Conservation (phyloP, 352 stramenopile genomes). For the Pythium grandisporangium region DNA sequence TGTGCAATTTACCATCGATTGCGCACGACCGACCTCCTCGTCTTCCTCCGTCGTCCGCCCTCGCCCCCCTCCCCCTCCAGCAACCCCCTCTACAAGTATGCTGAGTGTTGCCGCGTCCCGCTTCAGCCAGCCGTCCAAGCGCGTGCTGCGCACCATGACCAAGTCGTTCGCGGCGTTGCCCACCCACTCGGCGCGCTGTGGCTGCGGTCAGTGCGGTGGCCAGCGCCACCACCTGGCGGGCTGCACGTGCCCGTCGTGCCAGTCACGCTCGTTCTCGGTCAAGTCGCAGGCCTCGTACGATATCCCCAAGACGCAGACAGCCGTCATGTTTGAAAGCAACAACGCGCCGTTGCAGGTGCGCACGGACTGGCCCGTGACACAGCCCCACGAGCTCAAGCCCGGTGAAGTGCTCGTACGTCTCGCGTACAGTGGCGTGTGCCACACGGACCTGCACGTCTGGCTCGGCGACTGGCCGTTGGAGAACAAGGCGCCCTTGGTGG, state of each 20-base stretch:
- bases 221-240: constrained; percentile 10
- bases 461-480: constrained; percentile 19
- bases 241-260: constrained; percentile 5
- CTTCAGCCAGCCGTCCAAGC: constrained; percentile 13
- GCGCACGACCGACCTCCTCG: too few species aligned
- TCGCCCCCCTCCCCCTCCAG: too few species aligned
- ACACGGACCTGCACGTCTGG: constrained; percentile 40
- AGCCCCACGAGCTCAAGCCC: constrained; percentile 28
- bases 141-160: constrained; percentile 1
- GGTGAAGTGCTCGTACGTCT: constrained; percentile 41
- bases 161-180: constrained; percentile 11
- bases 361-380: constrained; percentile 32
- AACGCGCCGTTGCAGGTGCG: constrained; percentile 33
- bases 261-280: constrained; percentile 20
- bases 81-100: too few species aligned
- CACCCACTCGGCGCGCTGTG: constrained; percentile 13
- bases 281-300: constrained; percentile 27
- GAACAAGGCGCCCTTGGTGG: constrained; percentile 33
- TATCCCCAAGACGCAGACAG: constrained; percentile 39
- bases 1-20: too few species aligned
- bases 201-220: constrained; percentile 22
- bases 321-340: constrained; percentile 37
- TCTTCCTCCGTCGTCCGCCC: too few species aligned
- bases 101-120: constrained; percentile 14
- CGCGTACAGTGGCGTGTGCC: constrained; percentile 39